Percentiles rank a stretch among this genome's conserved stretches.
Evolutionary conservation across 768 basidiomycete species (phyloP).

Genomic region (Lactifluus volemus): DNA sequence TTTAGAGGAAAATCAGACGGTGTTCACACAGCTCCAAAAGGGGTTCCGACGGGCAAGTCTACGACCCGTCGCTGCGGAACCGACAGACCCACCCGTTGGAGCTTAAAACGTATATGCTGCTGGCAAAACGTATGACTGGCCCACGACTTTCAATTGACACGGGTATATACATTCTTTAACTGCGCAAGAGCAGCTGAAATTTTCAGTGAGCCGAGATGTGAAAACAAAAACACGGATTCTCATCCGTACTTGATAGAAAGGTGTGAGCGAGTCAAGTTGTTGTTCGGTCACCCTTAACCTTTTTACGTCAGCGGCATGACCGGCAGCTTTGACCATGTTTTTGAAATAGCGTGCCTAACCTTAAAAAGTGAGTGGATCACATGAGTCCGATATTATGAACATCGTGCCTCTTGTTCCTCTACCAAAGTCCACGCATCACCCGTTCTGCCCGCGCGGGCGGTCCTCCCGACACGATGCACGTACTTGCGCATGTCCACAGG

Average conservation of each 20-base stretch:
- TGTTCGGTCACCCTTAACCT: neutral
- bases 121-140: neutral
- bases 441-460: conserved; percentile 81
- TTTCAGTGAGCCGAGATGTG: neutral
- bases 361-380: neutral
- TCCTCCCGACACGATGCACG: conserved; percentile 93
- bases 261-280: conserved; percentile 7
- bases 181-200: conserved; percentile 5
- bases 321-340: conserved; percentile 17
- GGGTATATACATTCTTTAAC: conserved; percentile 11
- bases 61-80: too few relatives aligned
- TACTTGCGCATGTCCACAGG: conserved; percentile 99
- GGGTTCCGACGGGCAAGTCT: too few relatives aligned
- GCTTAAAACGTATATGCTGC: neutral
- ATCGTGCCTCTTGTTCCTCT: conserved; percentile 79
- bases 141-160: neutral
- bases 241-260: conserved; percentile 14
- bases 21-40: neutral
- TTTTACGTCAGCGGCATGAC: neutral
- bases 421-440: conserved; percentile 94
- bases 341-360: conserved; percentile 19
- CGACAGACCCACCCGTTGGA: neutral
- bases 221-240: neutral
- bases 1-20: too few relatives aligned
- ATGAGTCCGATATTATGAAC: neutral